These are phyloP conservation scores for Dryas octopetala DNA, from an alignment of 306 rosid species.

Conservation along the genomic window DNA sequence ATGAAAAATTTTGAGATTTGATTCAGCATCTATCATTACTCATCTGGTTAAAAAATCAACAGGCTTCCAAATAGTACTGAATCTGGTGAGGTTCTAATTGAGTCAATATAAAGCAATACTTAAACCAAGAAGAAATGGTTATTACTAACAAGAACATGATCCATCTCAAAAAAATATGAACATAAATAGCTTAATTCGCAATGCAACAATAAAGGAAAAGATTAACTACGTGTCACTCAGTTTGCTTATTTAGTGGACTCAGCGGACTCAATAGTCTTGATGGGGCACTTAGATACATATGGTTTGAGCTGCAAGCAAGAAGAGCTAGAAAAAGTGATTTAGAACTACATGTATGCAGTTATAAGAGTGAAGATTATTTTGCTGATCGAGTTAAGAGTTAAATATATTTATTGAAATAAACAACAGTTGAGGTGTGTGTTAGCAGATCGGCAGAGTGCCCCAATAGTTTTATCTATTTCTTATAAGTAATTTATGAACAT, in stretches of 20 bases:
- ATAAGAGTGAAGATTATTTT: no score
- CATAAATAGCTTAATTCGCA: background rate
- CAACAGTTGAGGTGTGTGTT: no score
- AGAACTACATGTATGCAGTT: background rate
- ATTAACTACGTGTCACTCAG: background rate
- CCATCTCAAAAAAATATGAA: background rate
- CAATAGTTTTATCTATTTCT: no score
- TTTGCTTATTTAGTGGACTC: conserved; percentile 14
- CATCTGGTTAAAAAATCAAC: background rate
- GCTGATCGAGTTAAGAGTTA: no score
- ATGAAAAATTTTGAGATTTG: no score
- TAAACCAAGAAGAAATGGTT: background rate
- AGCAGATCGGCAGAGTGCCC: background rate
- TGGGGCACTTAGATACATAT: conserved; percentile 42
- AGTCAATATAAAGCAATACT: background rate
- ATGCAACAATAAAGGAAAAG: background rate
- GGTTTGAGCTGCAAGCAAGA: conserved; percentile 36
- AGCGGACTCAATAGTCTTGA: conserved; percentile 7
- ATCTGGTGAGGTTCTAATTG: background rate
- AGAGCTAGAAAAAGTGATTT: background rate
- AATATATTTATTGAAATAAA: background rate
- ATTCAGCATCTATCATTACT: no score
- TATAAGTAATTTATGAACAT: no score
- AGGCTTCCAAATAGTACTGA: no score
- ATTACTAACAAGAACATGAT: background rate